These are phyloP conservation scores for Daldinia childiae DNA, from an alignment of 495 filamentous ascomycete genomes.

Conservation along the genomic window DNA sequence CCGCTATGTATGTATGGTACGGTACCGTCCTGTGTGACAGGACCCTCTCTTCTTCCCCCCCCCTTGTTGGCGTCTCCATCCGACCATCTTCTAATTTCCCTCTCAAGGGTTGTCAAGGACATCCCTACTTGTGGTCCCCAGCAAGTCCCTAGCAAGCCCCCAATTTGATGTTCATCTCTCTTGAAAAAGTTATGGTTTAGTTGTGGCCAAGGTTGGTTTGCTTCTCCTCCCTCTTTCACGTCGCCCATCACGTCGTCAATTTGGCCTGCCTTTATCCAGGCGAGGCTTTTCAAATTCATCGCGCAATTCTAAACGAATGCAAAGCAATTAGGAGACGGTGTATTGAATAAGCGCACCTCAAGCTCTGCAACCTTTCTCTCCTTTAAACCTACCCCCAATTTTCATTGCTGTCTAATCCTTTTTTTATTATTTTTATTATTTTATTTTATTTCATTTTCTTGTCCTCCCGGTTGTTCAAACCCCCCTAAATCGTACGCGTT, in stretches of 20 bases:
- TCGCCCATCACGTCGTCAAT: slow-evolving; percentile 27
- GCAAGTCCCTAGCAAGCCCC: neutral
- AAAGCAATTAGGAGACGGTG: slow-evolving; percentile 32
- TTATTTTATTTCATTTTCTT: neutral
- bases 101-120: slow-evolving; percentile 28
- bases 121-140: slow-evolving; percentile 34
- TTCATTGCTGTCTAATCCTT: slow-evolving; percentile 1
- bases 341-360: slow-evolving; percentile 21
- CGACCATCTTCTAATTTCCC: slow-evolving; percentile 44
- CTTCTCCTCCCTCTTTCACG: slow-evolving; percentile 28
- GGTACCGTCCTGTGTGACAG: slow-evolving; percentile 21
- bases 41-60: slow-evolving; percentile 19
- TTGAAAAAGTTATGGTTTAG: slow-evolving; percentile 18
- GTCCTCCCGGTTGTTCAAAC: neutral
- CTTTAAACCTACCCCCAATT: neutral
- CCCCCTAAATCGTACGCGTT: slow-evolving; percentile 30
- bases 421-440: neutral
- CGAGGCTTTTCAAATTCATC: slow-evolving; percentile 23
- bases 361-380: slow-evolving; percentile 10
- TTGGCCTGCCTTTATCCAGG: slow-evolving; percentile 35
- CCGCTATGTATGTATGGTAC: too few species aligned
- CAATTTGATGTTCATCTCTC: slow-evolving; percentile 36
- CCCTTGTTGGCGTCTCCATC: slow-evolving; percentile 41
- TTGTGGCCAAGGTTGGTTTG: slow-evolving; percentile 2
- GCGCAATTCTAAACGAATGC: slow-evolving; percentile 2